Base-by-base conservation (phyloP, 2,329 filamentous ascomycete genomes). In the Pseudocercospora eumusae region DNA sequence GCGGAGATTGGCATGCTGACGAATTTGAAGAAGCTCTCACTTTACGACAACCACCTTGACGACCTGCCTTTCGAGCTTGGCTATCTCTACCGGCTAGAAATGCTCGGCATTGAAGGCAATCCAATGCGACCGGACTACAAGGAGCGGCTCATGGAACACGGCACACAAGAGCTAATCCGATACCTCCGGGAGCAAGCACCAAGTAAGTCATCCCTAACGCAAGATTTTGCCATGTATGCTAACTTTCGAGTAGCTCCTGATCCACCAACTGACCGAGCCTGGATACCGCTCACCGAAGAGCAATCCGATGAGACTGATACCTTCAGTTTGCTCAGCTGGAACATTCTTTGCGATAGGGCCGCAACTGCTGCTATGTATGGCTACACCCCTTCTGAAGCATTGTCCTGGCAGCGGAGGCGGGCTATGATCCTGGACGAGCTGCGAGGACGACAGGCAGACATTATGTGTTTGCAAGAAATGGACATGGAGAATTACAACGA, bases 1-100 rank as follows among this genome's bases (percentile, higher is more conserved):
- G 85, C 90, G 21, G 93, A 99, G 79, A 86, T 99, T 64, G 95
- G 95, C 73, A 99, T 98, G 93, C 91, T 96, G 71, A 95, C 93
- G 27, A 95, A 93, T 69, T 81, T 99, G 59, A 92, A 91, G 77
- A 88, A 90, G 68, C 82, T 99, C 4, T 81, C 93, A 27, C 82
- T 97, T 2, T 97, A 96, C 75, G 92, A 96, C 79, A 99, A 99
- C 76, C 84, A 90, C 65, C 88, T 99, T 59, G 86, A 86, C 64
- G 88, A 86, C 21, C 82, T 99, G 25, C 95, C 95, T 0, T 89
- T 84, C 71, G 93, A 98, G 75, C 80, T 99, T 63, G 95, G 95
- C 7, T 95, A 92, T 28, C 81, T 99, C 18, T 93, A 93, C 76
- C 87, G 92, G 65, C 78, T 99, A 68, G 92, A 98, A 66, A 87